Conservation (phyloP, 768 basidiomycete genomes). For the Calvatia gigantea region DNA sequence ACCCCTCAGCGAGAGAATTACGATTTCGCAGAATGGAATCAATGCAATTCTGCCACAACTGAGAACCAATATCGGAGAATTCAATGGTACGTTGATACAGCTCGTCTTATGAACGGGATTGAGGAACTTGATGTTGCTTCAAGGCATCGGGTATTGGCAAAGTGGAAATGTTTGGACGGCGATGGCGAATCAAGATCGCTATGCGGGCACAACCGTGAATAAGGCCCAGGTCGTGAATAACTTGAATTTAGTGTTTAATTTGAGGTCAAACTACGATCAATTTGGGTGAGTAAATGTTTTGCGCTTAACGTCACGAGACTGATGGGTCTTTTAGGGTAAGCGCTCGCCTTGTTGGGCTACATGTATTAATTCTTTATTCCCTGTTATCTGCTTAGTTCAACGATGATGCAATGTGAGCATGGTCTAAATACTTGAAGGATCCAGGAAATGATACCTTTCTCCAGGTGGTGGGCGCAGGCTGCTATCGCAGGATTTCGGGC, state of each 20-base stretch:
- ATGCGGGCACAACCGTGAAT: conserved; percentile 33
- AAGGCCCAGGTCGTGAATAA: conserved; percentile 34
- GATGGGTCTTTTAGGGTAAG: conserved; percentile 15
- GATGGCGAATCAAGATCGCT: conserved; percentile 45
- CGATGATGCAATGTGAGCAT: conserved; percentile 42
- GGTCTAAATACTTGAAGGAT: neutral
- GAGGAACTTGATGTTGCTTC: neutral
- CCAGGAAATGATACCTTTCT: neutral
- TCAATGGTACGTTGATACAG: conserved; percentile 31
- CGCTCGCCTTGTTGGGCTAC: neutral
- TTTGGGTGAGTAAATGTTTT: conserved; percentile 32
- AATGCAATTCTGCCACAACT: conserved; percentile 36
- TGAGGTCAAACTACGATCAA: conserved; percentile 38
- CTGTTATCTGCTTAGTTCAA: conserved; percentile 30
- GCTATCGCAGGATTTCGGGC: conserved; percentile 46
- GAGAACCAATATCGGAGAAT: conserved; percentile 34
- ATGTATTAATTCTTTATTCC: neutral
- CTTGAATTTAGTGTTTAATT: conserved; percentile 37
- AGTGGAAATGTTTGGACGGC: conserved; percentile 48
- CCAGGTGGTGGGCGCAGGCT: conserved; percentile 54
- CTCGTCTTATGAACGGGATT: neutral
- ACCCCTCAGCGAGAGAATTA: conserved; percentile 33
- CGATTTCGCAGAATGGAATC: conserved; percentile 39
- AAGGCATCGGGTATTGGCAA: conserved; percentile 53
- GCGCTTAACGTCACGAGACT: neutral